phyloP scores from a whole-genome alignment of 2,329 filamentous ascomycete genomes.

The Claviceps lovelessii region DNA sequence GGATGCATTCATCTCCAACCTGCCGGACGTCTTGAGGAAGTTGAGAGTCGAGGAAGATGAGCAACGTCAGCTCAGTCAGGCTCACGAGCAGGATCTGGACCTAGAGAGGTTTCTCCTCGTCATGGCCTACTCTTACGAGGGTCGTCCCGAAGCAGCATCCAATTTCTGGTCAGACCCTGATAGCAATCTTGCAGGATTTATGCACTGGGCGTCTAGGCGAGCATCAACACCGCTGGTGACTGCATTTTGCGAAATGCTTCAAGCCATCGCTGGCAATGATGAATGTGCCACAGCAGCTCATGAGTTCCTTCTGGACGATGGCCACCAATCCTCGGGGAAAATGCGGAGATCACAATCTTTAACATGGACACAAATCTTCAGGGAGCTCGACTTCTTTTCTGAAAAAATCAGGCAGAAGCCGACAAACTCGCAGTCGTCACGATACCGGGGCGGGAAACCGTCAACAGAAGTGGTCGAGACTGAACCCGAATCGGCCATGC shows the following conservation, averaged over 20 bases:
- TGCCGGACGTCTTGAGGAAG: conserved; percentile 80
- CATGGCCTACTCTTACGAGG: conserved; percentile 82
- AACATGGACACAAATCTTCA: conserved; percentile 87
- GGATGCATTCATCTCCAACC: conserved; percentile 86
- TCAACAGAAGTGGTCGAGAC: conserved; percentile 55
- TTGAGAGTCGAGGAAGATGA: conserved; percentile 83
- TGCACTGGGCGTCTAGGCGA: conserved; percentile 91
- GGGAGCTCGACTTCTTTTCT: conserved; percentile 74
- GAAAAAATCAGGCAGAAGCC: conserved; percentile 63
- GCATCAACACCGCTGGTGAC: conserved; percentile 93
- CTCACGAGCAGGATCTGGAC: conserved; percentile 54
- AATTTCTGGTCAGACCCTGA: conserved; percentile 89
- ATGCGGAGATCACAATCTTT: conserved; percentile 71
- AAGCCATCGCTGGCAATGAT: conserved; percentile 70
- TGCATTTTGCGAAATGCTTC: conserved; percentile 92
- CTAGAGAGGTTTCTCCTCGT: conserved; percentile 85
- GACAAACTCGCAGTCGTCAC: conserved; percentile 22
- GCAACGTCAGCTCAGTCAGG: conserved; percentile 54
- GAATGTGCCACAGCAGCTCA: conserved; percentile 76
- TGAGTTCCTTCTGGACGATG: conserved; percentile 78
- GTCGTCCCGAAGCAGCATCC: conserved; percentile 67
- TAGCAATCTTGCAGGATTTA: conserved; percentile 82
- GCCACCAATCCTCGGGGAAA: conserved; percentile 57
- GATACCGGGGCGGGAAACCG: conserved; percentile 45
- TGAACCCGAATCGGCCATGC: conserved; percentile 87